These are phyloP conservation scores for Ophiostoma ips DNA, from an alignment of 2,329 filamentous ascomycete species.

Conservation along the genomic window DNA sequence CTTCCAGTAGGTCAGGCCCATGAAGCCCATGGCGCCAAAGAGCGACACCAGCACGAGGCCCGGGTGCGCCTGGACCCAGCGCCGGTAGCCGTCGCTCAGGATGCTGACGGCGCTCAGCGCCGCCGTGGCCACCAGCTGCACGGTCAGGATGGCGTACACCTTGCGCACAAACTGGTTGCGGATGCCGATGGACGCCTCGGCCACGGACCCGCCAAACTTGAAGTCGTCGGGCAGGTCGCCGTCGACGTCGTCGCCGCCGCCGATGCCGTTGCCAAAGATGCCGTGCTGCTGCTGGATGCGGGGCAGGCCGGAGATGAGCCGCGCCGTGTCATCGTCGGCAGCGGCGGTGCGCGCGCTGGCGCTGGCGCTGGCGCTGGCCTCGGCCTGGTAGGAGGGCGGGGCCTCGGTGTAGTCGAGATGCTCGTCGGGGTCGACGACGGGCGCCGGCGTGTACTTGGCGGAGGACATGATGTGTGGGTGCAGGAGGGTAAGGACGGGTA, in stretches of 20 bases:
- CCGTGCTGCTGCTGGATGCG: constrained; percentile 77
- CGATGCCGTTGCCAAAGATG: constrained; percentile 22
- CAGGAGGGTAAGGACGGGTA: no score
- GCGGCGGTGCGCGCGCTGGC: constrained; percentile 31
- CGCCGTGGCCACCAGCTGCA: constrained; percentile 77
- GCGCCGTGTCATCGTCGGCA: constrained; percentile 35
- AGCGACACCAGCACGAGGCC: constrained; percentile 80
- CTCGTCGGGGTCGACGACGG: constrained; percentile 76
- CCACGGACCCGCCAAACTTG: constrained; percentile 92
- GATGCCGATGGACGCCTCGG: constrained; percentile 88
- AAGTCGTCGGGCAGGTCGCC: constrained; percentile 86
- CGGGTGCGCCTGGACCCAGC: constrained; percentile 73
- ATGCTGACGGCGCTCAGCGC: constrained; percentile 74
- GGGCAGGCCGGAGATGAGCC: constrained; percentile 52
- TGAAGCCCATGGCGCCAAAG: constrained; percentile 69
- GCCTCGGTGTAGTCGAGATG: constrained; percentile 51
- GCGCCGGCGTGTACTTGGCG: constrained; percentile 70
- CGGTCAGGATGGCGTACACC: constrained; percentile 95
- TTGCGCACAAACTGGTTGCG: constrained; percentile 95
- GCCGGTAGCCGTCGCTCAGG: constrained; percentile 63
- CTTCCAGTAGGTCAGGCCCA: constrained; percentile 88
- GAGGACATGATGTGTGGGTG: no score
- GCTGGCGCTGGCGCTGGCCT: constrained; percentile 32
- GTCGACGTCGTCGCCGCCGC: constrained; percentile 37
- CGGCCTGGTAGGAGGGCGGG: constrained; percentile 63